Conservation (phyloP, 169 alveolate genomes). For the Cryptosporidium ryanae region DNA sequence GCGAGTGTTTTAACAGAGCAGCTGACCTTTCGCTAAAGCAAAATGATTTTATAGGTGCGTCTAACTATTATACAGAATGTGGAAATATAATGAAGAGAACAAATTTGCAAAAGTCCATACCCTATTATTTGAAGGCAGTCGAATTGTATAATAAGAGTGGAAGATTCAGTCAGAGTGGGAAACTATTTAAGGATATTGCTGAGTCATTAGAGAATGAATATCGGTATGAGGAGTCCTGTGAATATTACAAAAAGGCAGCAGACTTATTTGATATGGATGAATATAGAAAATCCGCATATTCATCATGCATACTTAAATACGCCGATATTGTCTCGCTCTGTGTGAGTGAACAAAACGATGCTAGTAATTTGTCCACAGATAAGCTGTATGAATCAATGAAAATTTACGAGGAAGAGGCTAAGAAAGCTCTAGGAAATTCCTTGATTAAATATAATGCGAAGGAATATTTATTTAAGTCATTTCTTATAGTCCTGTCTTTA, state of each 20-base stretch:
- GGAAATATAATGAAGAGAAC: constrained; percentile 52
- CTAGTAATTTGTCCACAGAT: constrained; percentile 57
- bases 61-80: constrained; percentile 69
- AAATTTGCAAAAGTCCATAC: constrained; percentile 29
- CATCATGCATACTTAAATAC: constrained; percentile 79
- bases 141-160: constrained; percentile 79
- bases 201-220: constrained; percentile 76
- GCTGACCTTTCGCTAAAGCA: constrained; percentile 65
- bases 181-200: constrained; percentile 78
- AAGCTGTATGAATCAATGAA: constrained; percentile 29
- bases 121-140: constrained; percentile 78
- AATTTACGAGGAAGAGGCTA: constrained; percentile 81
- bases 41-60: constrained; percentile 36
- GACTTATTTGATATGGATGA: constrained; percentile 84
- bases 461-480: constrained; percentile 81
- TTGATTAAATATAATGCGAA: constrained; percentile 81
- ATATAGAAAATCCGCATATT: constrained; percentile 79
- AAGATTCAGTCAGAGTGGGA: constrained; percentile 81
- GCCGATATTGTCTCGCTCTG: constrained; percentile 79
- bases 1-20: constrained; percentile 55
- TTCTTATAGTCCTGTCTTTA: constrained; percentile 69
- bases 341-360: neutral
- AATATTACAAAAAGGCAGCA: constrained; percentile 79
- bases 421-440: constrained; percentile 78
- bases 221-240: constrained; percentile 77